phyloP scores from a whole-genome alignment of 345 rosid species.

The Mallotus nudiflorus region DNA sequence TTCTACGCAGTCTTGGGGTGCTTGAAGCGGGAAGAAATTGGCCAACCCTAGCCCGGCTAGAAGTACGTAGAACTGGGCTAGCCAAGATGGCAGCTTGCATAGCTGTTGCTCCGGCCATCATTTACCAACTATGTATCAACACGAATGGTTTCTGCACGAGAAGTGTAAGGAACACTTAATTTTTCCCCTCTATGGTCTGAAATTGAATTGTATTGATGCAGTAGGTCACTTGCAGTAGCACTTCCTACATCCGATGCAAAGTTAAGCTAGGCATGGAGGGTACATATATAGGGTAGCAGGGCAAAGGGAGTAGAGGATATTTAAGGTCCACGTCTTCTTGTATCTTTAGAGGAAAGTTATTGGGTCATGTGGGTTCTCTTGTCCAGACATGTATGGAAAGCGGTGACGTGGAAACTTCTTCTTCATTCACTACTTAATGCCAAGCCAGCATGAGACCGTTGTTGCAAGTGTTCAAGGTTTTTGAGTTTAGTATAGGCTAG shows the following conservation, averaged over 20 bases:
- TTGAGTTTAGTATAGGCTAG: no score
- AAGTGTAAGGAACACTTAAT: no score
- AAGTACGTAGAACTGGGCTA: constrained; percentile 28
- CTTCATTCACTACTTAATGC: neutral
- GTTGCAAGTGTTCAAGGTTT: constrained; percentile 13
- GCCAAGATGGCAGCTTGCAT: constrained; percentile 50
- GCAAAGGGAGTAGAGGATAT: constrained; percentile 24
- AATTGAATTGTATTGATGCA: no score
- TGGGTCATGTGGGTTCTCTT: constrained; percentile 29
- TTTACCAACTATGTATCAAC: no score
- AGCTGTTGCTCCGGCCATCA: constrained; percentile 43
- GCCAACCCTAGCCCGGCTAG: constrained; percentile 12
- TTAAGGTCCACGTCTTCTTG: constrained; percentile 35
- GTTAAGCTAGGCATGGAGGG: no score
- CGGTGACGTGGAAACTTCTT: constrained; percentile 34
- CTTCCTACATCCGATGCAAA: no score
- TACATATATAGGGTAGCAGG: neutral
- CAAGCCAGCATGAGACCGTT: constrained; percentile 19
- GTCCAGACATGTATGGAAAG: constrained; percentile 23
- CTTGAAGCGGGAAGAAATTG: constrained; percentile 22
- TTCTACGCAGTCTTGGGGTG: constrained; percentile 27
- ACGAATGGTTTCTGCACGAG: no score
- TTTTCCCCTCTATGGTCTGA: no score
- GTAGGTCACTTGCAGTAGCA: no score
- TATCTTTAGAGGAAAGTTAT: neutral